Conservation (phyloP, 1,284 basidiomycete species). For the Trametes polyzona region DNA sequence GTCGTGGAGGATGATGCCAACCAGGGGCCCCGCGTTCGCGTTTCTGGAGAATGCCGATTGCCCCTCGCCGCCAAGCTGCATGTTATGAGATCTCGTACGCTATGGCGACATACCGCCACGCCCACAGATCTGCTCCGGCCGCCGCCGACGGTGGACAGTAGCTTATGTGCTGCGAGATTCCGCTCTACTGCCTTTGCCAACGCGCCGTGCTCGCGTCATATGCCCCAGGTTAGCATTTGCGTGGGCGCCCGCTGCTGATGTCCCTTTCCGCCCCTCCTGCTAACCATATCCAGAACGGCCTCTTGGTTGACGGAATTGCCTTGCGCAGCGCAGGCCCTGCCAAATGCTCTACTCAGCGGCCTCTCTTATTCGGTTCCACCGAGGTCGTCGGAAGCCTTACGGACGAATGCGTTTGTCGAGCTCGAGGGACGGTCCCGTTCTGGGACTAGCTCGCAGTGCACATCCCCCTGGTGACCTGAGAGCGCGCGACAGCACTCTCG, state of each 20-base stretch:
- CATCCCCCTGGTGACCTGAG: too few relatives aligned
- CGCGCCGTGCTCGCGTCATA: background rate
- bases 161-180: background rate
- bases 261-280: background rate
- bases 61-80: background rate
- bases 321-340: background rate
- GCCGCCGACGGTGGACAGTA: background rate
- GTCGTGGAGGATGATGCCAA: too few relatives aligned
- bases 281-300: background rate
- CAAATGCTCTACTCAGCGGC: background rate
- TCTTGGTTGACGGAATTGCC: background rate
- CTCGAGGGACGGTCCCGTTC: too few relatives aligned
- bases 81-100: background rate
- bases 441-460: too few relatives aligned
- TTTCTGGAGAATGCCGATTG: background rate
- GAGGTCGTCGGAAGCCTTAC: background rate
- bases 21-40: too few relatives aligned
- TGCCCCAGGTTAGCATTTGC: background rate
- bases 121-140: background rate
- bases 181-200: background rate
- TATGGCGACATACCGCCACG: background rate
- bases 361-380: background rate
- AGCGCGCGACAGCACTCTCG: background rate
- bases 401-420: background rate
- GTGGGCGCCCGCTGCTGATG: background rate